A percentile compares a stretch with the other conserved stretches of the same genome.
These are phyloP conservation scores for Hanseniaspora guilliermondii DNA, from an alignment of 805 yeast species.

Conservation along the genomic window DNA sequence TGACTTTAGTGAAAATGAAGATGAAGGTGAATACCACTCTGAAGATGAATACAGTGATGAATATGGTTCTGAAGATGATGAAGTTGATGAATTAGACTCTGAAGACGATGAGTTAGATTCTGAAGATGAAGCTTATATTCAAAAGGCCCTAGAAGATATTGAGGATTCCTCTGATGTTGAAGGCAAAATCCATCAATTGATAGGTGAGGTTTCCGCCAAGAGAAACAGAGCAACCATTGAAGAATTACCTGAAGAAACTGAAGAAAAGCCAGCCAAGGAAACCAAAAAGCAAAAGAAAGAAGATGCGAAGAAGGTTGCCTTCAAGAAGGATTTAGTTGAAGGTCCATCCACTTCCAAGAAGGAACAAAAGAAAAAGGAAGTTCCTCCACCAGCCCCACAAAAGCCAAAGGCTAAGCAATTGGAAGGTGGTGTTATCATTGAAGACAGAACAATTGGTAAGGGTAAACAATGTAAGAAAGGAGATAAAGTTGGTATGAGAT, in stretches of 20 bases:
- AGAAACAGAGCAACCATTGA: slow-evolving; percentile 28
- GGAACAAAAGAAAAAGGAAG: slow-evolving; percentile 14
- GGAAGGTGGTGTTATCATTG: slow-evolving; percentile 85
- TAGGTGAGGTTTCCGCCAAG: slow-evolving; percentile 37
- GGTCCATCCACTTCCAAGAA: slow-evolving; percentile 12
- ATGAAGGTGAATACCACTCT: slow-evolving; percentile 39
- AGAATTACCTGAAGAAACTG: slow-evolving; percentile 22
- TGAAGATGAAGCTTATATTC: slow-evolving; percentile 29
- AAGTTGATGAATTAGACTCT: slow-evolving; percentile 40
- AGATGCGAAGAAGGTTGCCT: slow-evolving; percentile 19
- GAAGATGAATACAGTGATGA: slow-evolving; percentile 32
- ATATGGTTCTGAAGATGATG: slow-evolving; percentile 25
- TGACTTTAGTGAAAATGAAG: slow-evolving; percentile 43
- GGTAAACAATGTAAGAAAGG: slow-evolving; percentile 85
- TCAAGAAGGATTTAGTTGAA: slow-evolving; percentile 20
- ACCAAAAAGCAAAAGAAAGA: slow-evolving; percentile 36
- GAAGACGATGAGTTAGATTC: slow-evolving; percentile 32
- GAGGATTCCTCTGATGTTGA: slow-evolving; percentile 62
- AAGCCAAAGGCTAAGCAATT: slow-evolving; percentile 59
- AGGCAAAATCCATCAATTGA: slow-evolving; percentile 60
- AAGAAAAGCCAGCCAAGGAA: slow-evolving; percentile 21
- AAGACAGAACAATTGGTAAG: slow-evolving; percentile 80
- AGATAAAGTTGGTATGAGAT: slow-evolving; percentile 87
- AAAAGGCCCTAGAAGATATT: slow-evolving; percentile 46
- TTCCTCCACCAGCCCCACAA: slow-evolving; percentile 18